Conservation (phyloP, 2,329 filamentous ascomycete species). For the Nemania sp. region DNA sequence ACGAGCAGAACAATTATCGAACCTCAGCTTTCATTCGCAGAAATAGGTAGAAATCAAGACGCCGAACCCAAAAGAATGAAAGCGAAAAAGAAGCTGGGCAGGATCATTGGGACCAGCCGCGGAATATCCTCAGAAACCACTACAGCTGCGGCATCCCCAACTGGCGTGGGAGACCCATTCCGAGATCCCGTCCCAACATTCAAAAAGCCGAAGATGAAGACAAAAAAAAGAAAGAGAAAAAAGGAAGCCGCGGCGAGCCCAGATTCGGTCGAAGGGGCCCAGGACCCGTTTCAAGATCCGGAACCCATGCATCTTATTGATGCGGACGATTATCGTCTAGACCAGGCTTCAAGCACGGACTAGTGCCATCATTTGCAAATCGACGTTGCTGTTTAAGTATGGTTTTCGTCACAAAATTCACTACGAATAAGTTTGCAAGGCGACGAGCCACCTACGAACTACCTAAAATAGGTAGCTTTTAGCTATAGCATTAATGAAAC, state of each 20-base stretch:
- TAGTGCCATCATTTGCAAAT: too few species aligned
- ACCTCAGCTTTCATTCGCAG: neutral
- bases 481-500: too few species aligned
- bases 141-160: neutral
- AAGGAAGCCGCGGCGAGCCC: neutral
- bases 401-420: too few species aligned
- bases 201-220: neutral
- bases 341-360: neutral
- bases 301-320: constrained; percentile 19
- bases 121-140: neutral
- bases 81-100: neutral
- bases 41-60: neutral
- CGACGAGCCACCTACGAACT: too few species aligned
- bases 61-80: neutral
- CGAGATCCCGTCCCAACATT: constrained; percentile 6
- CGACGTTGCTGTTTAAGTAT: too few species aligned
- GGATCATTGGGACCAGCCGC: neutral
- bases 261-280: neutral
- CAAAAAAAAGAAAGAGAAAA: constrained; percentile 7
- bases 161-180: constrained; percentile 4
- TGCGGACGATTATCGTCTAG: constrained; percentile 20
- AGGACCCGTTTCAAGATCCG: constrained; percentile 14
- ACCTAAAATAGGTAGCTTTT: too few species aligned
- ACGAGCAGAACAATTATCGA: neutral
- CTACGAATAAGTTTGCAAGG: too few species aligned